phyloP scores from a whole-genome alignment of 2,329 filamentous ascomycete species.

The Clonostachys sp. region DNA sequence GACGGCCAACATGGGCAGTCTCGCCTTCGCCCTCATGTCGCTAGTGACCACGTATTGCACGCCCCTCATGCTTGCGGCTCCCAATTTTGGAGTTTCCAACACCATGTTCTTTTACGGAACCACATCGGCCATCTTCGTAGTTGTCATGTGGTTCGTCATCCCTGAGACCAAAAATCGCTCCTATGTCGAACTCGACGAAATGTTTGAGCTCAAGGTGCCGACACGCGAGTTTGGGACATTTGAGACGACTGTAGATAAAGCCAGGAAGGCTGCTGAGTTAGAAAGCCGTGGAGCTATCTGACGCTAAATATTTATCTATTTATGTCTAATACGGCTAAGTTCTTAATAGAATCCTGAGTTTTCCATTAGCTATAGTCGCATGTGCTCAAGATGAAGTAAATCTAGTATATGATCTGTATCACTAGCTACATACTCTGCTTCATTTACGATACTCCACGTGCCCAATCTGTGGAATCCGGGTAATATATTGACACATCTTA shows the following conservation, averaged over 20 bases:
- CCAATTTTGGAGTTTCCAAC: background rate
- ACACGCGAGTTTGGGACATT: conserved; percentile 20
- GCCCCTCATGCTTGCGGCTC: background rate
- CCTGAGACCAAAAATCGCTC: conserved; percentile 41
- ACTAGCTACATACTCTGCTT: no score
- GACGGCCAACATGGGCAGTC: background rate
- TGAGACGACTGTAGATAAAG: background rate
- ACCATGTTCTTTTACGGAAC: conserved; percentile 3
- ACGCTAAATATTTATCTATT: no score
- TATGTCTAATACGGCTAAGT: no score
- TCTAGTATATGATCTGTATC: no score
- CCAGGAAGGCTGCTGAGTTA: background rate
- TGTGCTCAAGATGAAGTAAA: no score
- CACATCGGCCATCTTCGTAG: background rate
- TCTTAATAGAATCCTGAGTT: no score
- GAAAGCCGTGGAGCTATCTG: no score
- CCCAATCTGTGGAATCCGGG: no score
- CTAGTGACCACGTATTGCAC: background rate
- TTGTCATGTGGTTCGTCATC: conserved; percentile 9
- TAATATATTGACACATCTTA: no score
- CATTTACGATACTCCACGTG: no score
- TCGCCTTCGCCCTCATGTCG: background rate
- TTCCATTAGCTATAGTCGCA: no score
- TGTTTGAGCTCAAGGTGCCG: conserved; percentile 21
- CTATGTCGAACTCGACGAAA: conserved; percentile 25